phyloP scores from a whole-genome alignment of 305 asterid genomes.

The Solanum hybrid region DNA sequence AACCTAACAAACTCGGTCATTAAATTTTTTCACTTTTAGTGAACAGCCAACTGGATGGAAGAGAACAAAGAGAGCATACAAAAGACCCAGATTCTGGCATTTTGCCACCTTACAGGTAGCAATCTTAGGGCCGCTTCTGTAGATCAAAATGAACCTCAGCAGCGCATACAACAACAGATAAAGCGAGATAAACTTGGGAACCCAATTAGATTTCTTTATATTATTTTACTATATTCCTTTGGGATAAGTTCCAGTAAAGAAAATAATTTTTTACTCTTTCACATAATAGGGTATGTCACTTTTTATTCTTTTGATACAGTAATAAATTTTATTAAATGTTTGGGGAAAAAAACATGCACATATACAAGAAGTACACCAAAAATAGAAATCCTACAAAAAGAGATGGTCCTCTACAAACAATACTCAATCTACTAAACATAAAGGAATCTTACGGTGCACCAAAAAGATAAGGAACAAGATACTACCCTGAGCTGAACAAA shows the following conservation, averaged over 20 bases:
- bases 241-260: background rate
- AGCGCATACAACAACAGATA: background rate
- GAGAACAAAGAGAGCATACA: background rate
- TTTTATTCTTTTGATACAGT: background rate
- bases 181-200: background rate
- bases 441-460: background rate
- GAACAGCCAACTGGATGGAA: background rate
- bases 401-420: background rate
- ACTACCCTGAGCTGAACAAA: background rate
- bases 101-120: background rate
- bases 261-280: background rate
- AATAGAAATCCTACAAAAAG: background rate
- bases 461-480: background rate
- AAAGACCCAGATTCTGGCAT: background rate
- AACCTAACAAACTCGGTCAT: background rate
- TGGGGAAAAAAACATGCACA: background rate
- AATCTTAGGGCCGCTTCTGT: background rate
- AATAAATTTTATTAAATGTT: background rate
- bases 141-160: background rate
- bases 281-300: background rate
- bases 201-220: background rate
- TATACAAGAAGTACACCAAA: background rate
- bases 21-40: background rate
- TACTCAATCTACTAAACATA: background rate
- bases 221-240: background rate